Conservation (phyloP, 306 rosid species). For the Acmispon strigosus region DNA sequence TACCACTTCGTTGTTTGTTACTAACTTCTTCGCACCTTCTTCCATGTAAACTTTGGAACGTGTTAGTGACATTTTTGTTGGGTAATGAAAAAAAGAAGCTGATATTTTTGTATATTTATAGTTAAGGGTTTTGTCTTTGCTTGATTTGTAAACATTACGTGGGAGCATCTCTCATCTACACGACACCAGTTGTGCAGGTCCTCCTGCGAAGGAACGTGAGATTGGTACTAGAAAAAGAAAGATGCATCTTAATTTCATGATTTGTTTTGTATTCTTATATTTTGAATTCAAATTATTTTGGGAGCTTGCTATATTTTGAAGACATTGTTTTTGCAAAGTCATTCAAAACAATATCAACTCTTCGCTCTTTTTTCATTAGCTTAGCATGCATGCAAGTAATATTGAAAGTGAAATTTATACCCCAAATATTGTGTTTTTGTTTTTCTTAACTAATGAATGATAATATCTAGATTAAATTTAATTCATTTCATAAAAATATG, state of each 20-base stretch:
- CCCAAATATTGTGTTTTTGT: too few species aligned
- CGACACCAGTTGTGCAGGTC: neutral
- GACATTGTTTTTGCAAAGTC: too few species aligned
- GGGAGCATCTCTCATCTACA: constrained; percentile 20
- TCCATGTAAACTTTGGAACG: neutral
- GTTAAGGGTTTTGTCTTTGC: constrained; percentile 15
- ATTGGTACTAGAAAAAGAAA: neutral
- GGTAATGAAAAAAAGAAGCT: constrained; percentile 1
- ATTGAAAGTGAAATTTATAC: too few species aligned
- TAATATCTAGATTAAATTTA: too few species aligned
- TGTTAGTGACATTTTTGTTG: constrained; percentile 7
- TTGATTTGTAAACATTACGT: constrained; percentile 23
- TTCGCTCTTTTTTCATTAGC: too few species aligned
- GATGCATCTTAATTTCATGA: neutral
- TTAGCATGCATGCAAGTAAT: too few species aligned
- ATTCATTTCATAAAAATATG: too few species aligned
- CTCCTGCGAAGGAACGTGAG: constrained; percentile 22
- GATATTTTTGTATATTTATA: neutral
- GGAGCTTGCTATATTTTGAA: neutral
- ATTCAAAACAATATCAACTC: too few species aligned
- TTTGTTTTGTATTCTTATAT: neutral
- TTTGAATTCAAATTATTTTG: constrained; percentile 5
- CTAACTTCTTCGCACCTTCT: constrained; percentile 13
- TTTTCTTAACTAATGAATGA: too few species aligned
- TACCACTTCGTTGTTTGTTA: constrained; percentile 1